Evolutionary conservation across 2,329 filamentous ascomycete genomes (phyloP), one percentile per base, ranked within the genome.

Genomic region (Fusarium sp.): DNA sequence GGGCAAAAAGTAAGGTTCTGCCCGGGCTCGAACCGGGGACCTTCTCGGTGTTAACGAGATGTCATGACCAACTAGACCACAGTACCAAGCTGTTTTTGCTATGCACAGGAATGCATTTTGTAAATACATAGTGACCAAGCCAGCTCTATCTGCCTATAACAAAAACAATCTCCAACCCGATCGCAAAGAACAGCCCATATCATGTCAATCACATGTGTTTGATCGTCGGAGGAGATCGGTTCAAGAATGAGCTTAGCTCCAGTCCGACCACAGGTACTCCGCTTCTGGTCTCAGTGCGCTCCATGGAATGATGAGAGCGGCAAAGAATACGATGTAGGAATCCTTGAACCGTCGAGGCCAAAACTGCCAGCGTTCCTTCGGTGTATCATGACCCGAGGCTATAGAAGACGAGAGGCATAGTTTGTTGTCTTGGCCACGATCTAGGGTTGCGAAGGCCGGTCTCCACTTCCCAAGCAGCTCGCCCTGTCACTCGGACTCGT

Each of bases 161-260:
- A 38, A 34, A 0, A 8, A n/a, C 9, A 38, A 6, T 38, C 5
- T 3, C n/a, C 11, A 29, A 29, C 0, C 18, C 6, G 16, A 38
- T 38, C 18, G 9, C 2, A 9, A 11, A 4, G 18, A 38, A n/a
- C 18, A n/a, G 34, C 34, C 16, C 16, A 18, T 3, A 6, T 38
- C 1, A 5, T 38, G 16, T 11, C 5, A 2, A 2, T 18, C 2
- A 38, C 9, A n/a, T 11, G 6, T 10, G 5, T 4, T 38, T n/a
- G 34, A n/a, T 4, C 10, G 4, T 6, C 10, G 10, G 8, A 34
- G 16, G 16, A 34, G 16, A 2, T 18, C 2, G 16, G 8, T 5
- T 34, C 32, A 34, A 34, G 16, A 32, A 34, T 5, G 9, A 11
- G 5, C 32, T 10, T 9, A 5, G 8, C 5, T 10, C 5, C 8